phyloP scores from a whole-genome alignment of 2,329 filamentous ascomycete genomes.

The Pestalotiopsis fici region DNA sequence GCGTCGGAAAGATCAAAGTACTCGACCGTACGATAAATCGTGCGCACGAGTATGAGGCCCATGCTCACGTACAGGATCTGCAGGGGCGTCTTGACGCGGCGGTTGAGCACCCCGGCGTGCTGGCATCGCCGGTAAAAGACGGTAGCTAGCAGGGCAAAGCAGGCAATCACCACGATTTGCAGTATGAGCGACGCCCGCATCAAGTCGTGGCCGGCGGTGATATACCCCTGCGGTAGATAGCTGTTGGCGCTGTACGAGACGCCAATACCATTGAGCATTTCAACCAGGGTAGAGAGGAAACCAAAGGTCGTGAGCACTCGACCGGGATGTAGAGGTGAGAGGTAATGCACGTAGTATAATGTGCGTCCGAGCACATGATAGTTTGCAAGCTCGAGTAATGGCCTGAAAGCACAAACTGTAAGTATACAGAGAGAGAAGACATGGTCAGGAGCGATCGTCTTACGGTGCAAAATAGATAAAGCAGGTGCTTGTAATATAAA shows the following conservation, averaged over 20 bases:
- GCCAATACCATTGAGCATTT: constrained; percentile 46
- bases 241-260: constrained; percentile 41
- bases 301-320: constrained; percentile 48
- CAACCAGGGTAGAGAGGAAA: constrained; percentile 44
- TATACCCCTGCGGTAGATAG: constrained; percentile 22
- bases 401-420: constrained; percentile 34
- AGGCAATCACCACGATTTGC: constrained; percentile 47
- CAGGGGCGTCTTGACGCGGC: constrained; percentile 26
- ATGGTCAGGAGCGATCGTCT: neutral
- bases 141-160: constrained; percentile 43
- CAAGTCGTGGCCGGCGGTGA: constrained; percentile 36
- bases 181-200: constrained; percentile 43
- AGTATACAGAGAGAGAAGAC: no score
- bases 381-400: constrained; percentile 63
- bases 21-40: constrained; percentile 50
- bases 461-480: constrained; percentile 5
- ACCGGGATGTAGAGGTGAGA: constrained; percentile 52
- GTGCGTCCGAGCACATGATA: constrained; percentile 65
- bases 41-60: constrained; percentile 45
- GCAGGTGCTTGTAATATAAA: constrained; percentile 1
- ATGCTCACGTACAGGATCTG: constrained; percentile 44
- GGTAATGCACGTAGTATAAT: constrained; percentile 63
- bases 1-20: constrained; percentile 37
- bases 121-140: constrained; percentile 44
- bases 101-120: constrained; percentile 14